Base-by-base conservation (phyloP, 1,284 basidiomycete genomes). In the Trichosporon ovoides region DNA sequence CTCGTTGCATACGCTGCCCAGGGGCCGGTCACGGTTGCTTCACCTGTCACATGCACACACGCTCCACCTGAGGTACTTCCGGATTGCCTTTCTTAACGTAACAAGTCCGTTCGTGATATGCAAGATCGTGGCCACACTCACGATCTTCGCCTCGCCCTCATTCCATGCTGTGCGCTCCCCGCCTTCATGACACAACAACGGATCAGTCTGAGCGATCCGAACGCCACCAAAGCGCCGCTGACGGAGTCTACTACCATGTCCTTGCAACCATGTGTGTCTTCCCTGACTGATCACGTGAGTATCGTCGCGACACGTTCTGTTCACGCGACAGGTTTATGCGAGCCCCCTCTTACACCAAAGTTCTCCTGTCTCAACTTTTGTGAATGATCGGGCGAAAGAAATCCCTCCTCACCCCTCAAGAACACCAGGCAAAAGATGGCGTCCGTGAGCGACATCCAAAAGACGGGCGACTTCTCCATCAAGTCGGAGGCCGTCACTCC, bases 401-500 rank as follows among this genome's bases (percentile, higher is more conserved):
- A 34, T 24, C 43, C 35, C 43, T 48, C 43, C 43, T 48, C 43
- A 48, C 43, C 43, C 43, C 43, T 48, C 43, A 48, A 37, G 38
- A n/a, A n/a, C 55, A 37, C 20, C 43, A 48, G 38, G 40, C n/a
- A n/a, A 33, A 66, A 38, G 38, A 72, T 71, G 68, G 65, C 69
- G 33, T 65, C 71, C 19, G 67, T 77, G 43, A 66, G 66, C 20
- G 73, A 70, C 55, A 59, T 76, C 22, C 76, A 78, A 65, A 68
- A 71, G 56, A 58, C 62, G 34, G 88, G 87, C 33, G 89, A 94
- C 73, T 94, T 85, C 70, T 69, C 86, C 55, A 92, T 95, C 78
- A 90, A 92, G 77, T 85, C 89, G 13, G 87, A 91, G 77, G 78
- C 81, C 35, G 73, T 72, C 28, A 80, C 84, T 22, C 91, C 91